Evolutionary conservation across 306 rosid genomes (phyloP).

Genomic region (Cicer chorassanicum): DNA sequence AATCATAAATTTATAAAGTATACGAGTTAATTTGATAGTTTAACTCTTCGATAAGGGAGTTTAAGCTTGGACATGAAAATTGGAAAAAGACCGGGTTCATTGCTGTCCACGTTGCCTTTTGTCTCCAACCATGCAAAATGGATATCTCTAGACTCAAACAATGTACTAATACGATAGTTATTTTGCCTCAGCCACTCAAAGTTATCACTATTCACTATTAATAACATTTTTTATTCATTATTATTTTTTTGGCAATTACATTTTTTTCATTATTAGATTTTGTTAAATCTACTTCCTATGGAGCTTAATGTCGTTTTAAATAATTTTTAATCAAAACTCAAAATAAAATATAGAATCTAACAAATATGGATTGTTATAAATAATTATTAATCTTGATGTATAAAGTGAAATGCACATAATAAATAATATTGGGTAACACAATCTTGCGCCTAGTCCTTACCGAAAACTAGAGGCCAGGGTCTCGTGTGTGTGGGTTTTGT

Average conservation of each 20-base stretch:
- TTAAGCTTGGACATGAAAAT: neutral
- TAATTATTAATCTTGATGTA: neutral
- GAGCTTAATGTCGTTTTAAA: neutral
- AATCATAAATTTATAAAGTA: no score
- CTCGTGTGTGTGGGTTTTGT: slow-evolving; percentile 35
- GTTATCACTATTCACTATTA: neutral
- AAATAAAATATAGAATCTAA: no score
- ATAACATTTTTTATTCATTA: no score
- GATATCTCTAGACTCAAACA: slow-evolving; percentile 23
- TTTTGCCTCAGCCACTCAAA: neutral
- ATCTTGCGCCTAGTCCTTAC: slow-evolving; percentile 41
- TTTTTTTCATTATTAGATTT: neutral
- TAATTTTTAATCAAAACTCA: no score
- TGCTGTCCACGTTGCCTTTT: slow-evolving; percentile 43
- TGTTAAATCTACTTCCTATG: neutral
- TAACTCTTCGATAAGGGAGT: neutral
- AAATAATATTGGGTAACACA: slow-evolving; percentile 33
- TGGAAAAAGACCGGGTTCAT: slow-evolving; percentile 16
- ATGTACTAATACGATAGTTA: no score
- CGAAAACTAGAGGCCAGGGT: slow-evolving; percentile 49
- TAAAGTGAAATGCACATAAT: neutral
- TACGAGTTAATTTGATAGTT: no score
- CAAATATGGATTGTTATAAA: no score
- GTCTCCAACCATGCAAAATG: slow-evolving; percentile 39
- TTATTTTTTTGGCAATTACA: no score